Evolutionary conservation across 139 green algal genomes (phyloP).

Genomic region (Haematococcus sp.): DNA sequence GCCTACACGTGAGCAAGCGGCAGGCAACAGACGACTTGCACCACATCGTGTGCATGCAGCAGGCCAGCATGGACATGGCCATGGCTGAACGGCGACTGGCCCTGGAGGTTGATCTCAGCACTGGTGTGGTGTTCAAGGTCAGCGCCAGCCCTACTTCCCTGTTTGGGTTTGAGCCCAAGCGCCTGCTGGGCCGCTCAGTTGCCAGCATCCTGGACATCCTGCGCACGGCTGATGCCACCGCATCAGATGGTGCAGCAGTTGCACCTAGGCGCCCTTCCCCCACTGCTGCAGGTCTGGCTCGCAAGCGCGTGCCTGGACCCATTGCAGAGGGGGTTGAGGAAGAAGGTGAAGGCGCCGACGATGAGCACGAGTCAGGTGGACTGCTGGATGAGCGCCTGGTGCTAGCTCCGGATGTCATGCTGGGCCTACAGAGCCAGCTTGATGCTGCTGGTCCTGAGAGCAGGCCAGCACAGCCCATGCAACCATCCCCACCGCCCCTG

Average conservation of each 20-base stretch:
- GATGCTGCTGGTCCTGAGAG: too few relatives aligned
- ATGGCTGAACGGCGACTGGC: slow-evolving; percentile 3
- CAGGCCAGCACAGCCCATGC: too few relatives aligned
- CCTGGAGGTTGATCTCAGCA: too few relatives aligned
- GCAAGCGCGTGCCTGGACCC: too few relatives aligned
- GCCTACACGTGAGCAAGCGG: too few relatives aligned
- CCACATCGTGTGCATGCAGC: neutral
- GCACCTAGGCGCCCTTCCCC: neutral
- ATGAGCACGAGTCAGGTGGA: too few relatives aligned
- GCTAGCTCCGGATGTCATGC: neutral
- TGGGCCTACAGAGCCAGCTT: neutral
- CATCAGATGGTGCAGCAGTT: neutral
- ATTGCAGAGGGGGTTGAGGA: too few relatives aligned
- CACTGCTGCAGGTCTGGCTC: too few relatives aligned
- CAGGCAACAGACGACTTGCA: neutral
- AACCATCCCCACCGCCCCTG: too few relatives aligned
- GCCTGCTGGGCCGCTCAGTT: neutral
- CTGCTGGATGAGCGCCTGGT: too few relatives aligned
- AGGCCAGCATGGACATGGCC: neutral
- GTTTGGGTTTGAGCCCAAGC: neutral
- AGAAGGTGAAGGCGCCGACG: neutral
- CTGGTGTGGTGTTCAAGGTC: neutral
- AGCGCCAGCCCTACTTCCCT: neutral
- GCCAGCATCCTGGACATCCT: neutral
- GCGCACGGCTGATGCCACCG: neutral